A percentile compares a stretch with the other conserved stretches of the same genome.
phyloP scores from a whole-genome alignment of 768 basidiomycete genomes.

The Naganishia vaughanmartiniae region DNA sequence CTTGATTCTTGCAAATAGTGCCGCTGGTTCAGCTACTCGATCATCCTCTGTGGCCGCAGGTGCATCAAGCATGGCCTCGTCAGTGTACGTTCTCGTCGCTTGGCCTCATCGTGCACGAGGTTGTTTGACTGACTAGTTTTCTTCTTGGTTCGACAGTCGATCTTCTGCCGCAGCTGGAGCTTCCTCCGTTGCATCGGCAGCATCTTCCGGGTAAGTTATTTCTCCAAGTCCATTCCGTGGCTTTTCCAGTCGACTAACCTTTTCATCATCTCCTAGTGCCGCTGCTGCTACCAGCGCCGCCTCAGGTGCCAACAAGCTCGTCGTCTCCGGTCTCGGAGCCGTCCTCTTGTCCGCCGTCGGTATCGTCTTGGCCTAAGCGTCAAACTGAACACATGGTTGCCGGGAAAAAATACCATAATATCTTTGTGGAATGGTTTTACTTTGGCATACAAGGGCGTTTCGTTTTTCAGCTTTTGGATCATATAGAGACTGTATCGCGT shows the following conservation, averaged over 20 bases:
- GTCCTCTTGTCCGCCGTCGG: conserved; percentile 27
- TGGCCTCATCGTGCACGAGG: not conserved
- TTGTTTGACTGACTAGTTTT: not conserved
- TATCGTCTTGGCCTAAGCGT: conserved; percentile 22
- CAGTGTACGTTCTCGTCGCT: conserved; percentile 4
- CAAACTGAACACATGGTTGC: not conserved
- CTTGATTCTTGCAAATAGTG: not conserved
- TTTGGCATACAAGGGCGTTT: conserved; percentile 6
- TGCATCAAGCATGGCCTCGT: conserved; percentile 31
- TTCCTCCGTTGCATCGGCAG: conserved; percentile 14
- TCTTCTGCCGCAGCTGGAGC: conserved; percentile 5
- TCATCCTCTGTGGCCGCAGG: not conserved
- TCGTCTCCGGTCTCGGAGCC: conserved; percentile 24
- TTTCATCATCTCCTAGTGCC: not conserved
- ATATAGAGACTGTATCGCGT: conserved; percentile 25
- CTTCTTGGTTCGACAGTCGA: not conserved
- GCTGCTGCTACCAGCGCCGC: conserved; percentile 8
- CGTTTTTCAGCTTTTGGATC: not conserved
- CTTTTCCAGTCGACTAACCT: not conserved
- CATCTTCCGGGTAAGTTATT: conserved; percentile 18
- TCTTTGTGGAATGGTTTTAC: not conserved
- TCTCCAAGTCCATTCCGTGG: not conserved
- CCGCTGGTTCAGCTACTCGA: not conserved
- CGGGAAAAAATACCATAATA: not conserved
- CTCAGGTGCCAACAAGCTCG: conserved; percentile 29